Conservation (phyloP, 2,329 filamentous ascomycete genomes). For the Clarireedia hainanense region DNA sequence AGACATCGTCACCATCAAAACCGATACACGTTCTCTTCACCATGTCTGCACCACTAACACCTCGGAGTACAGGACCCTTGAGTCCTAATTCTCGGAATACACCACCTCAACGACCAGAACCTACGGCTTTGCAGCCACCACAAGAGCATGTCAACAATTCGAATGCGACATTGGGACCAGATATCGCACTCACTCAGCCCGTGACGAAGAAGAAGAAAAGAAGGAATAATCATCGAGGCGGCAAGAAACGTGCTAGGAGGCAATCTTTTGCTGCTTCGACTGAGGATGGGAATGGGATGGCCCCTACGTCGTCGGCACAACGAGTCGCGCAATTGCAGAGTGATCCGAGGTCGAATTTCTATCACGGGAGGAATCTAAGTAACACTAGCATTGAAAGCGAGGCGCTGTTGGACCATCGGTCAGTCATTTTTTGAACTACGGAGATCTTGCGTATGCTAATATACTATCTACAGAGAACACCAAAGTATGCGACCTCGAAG, state of each 20-base stretch:
- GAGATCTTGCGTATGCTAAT: slow-evolving; percentile 13
- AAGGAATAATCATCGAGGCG: slow-evolving; percentile 66
- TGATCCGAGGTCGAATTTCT: slow-evolving; percentile 35
- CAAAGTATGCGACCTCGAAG: slow-evolving; percentile 55
- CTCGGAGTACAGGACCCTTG: slow-evolving; percentile 9
- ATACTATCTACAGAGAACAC: slow-evolving; percentile 28
- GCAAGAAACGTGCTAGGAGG: slow-evolving; percentile 66
- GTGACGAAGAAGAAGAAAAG: slow-evolving; percentile 57
- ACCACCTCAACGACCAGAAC: slow-evolving; percentile 17
- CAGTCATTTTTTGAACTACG: slow-evolving; percentile 19
- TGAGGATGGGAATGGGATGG: slow-evolving; percentile 36
- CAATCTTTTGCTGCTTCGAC: slow-evolving; percentile 70
- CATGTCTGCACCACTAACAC: slow-evolving; percentile 18
- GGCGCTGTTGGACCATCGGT: slow-evolving; percentile 80
- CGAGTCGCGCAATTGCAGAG: slow-evolving; percentile 23
- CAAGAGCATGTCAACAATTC: slow-evolving; percentile 11
- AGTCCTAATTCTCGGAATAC: slow-evolving; percentile 10
- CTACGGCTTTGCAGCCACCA: slow-evolving; percentile 20
- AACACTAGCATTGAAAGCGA: slow-evolving; percentile 86
- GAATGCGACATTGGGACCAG: slow-evolving; percentile 16
- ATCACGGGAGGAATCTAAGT: slow-evolving; percentile 57
- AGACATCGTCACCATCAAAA: not conserved
- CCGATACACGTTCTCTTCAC: not conserved
- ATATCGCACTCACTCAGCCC: slow-evolving; percentile 5
- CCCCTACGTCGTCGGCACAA: slow-evolving; percentile 30